These are phyloP conservation scores for Alternaria novae-zelandiae DNA, from an alignment of 2,329 filamentous ascomycete species.

Conservation along the genomic window DNA sequence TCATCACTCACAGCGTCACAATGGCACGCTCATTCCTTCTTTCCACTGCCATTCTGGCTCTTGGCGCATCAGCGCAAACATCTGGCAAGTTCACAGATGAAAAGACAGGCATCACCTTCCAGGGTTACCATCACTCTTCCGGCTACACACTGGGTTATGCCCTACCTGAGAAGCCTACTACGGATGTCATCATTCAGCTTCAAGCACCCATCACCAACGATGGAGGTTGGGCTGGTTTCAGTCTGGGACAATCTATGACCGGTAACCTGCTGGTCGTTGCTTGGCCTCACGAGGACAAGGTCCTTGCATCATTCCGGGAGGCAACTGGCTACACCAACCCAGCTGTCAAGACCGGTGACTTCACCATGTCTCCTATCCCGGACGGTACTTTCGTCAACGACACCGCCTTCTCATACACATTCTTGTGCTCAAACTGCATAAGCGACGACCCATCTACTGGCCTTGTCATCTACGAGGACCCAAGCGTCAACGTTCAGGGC, in stretches of 20 bases:
- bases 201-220: slow-evolving; percentile 52
- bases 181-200: slow-evolving; percentile 64
- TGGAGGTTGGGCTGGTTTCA: slow-evolving; percentile 60
- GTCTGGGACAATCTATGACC: slow-evolving; percentile 58
- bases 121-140: slow-evolving; percentile 40
- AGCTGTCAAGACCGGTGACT: slow-evolving; percentile 51
- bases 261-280: slow-evolving; percentile 59
- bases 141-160: slow-evolving; percentile 60
- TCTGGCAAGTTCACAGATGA: slow-evolving; percentile 37
- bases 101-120: slow-evolving; percentile 45
- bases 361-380: slow-evolving; percentile 54
- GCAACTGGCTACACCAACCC: slow-evolving; percentile 59
- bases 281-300: slow-evolving; percentile 58
- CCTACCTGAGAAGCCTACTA: slow-evolving; percentile 55
- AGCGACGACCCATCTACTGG: slow-evolving; percentile 26
- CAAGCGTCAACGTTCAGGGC: slow-evolving; percentile 35
- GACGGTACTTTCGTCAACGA: slow-evolving; percentile 61
- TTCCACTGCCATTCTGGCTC: slow-evolving; percentile 32
- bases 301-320: slow-evolving; percentile 56
- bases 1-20: slow-evolving; percentile 11
- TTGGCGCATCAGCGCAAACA: slow-evolving; percentile 34
- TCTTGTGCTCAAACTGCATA: slow-evolving; percentile 56
- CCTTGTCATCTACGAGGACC: slow-evolving; percentile 32
- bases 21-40: slow-evolving; percentile 41
- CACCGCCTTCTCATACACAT: slow-evolving; percentile 63